Base-by-base conservation (phyloP, 371 early-diverging fungal species). In the Mucor sp. region DNA sequence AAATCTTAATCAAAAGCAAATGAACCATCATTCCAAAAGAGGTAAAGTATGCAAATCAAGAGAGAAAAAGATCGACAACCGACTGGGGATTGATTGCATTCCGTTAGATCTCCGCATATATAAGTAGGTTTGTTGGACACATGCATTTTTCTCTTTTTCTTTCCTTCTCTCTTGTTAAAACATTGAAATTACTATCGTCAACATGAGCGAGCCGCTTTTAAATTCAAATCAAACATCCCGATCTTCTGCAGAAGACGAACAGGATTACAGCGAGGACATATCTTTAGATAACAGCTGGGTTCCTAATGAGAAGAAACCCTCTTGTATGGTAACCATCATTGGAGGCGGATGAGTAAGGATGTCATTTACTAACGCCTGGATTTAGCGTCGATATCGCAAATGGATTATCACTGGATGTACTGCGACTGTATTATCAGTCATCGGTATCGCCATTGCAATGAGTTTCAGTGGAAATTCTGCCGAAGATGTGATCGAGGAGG, bases 191-290 rank as follows among this genome's bases (percentile, higher is more conserved):
- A 41, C 41, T 41, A 17, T 17, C 0, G 17, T 4, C 17, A 17
- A 41, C 8, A 66, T 63, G 60, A 70, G 59, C 43, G 63, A 70
- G 33, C 67, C 71, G 17, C 71, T 70, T 28, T 66, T 70, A 35
- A 63, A 55, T 39, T 35, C 32, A 8, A 39, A 39, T 7, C 37
- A 35, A 23, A 23, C 53, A 37, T 39, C 53, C 15, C 21, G 30
- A n/a, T 63, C 63, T 33, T 57, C 57, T 32, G 15, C 48, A 21
- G 53, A 53, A 4, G 59, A 48, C 0, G 63, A 39, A 21, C 44
- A 58, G 58, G 63, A 66, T 12, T 33, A 53, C 17, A 48, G 44
- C 27, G 67, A 70, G 35, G 61, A 69, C 23, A 57, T 60, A 8
- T 48, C 62, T 6, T 50, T 66, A 17, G 59, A 66, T 63, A 47